Conservation (phyloP, 1,139 yeast genomes). For the Geotrichum histeridarum region DNA sequence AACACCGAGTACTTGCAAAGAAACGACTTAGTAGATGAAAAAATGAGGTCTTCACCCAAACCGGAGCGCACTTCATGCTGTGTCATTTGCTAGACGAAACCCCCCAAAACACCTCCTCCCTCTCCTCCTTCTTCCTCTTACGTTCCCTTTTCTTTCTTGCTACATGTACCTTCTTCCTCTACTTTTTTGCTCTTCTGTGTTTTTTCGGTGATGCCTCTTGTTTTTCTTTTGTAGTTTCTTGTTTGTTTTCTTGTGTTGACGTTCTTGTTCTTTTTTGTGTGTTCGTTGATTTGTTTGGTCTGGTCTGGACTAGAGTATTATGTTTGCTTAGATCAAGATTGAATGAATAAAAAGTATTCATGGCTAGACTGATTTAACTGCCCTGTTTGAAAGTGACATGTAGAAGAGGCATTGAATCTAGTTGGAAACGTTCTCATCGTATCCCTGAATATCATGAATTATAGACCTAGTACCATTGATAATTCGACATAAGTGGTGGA, state of each 20-base stretch:
- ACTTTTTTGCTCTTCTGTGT: not conserved
- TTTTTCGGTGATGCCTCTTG: not conserved
- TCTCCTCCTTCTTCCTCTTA: not conserved
- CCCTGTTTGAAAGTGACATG: too few species aligned
- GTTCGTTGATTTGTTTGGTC: too few species aligned
- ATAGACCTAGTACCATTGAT: too few species aligned
- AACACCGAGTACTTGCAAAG: not conserved
- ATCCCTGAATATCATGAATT: too few species aligned
- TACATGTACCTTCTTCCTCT: not conserved
- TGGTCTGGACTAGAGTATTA: too few species aligned
- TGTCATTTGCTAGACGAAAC: not conserved
- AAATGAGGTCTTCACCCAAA: not conserved
- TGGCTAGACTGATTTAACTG: too few species aligned
- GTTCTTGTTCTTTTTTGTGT: not conserved
- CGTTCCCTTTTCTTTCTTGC: not conserved
- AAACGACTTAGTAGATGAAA: not conserved
- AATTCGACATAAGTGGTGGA: too few species aligned
- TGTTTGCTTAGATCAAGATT: too few species aligned
- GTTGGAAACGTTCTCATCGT: too few species aligned
- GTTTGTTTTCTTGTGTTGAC: not conserved
- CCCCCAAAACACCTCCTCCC: not conserved
- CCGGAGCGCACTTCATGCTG: not conserved
- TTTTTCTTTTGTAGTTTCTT: not conserved
- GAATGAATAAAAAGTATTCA: too few species aligned
- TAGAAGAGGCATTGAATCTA: too few species aligned